Evolutionary conservation across 177 flowering plant species (phyloP), one percentile per base, ranked within the genome.

Genomic region (Vitis hybrid): DNA sequence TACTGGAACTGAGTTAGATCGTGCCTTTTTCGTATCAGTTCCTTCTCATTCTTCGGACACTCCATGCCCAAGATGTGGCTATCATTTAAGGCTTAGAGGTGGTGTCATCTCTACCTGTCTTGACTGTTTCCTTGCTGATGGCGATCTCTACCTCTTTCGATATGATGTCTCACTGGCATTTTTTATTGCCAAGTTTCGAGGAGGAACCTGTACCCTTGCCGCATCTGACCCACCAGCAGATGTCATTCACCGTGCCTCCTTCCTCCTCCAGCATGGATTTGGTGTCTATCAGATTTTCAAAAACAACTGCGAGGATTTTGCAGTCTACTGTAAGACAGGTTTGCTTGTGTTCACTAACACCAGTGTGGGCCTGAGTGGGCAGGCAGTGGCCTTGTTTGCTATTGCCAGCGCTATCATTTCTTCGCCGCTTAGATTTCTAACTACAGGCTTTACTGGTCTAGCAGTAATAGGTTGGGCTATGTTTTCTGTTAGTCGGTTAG

Each of bases 251-350:
- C 87, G 89, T 45, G 89, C 89, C 26, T 64, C 68, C 21, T 86
- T 62, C 68, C 87, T 88, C 22, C 84, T 88, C 12, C 51, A 79
- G 66, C 86, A 88, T 58, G 91, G 91, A 21, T 88, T 88, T 72
- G 91, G 91, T 14, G 76, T 31, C 13, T 88, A 88, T 74, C 51
- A 88, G 66, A 50, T 88, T 15, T 88, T 86, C 82, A 84, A 77
- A 77, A 88, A 88, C 80, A 88, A 88, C 80, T 88, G 91, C 45
- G 91, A 88, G 70, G 91, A 88, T 67, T 86, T 88, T 72, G 88
- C 91, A 2, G 81, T 86, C 62, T 88, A 88, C 71, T 88, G 89
- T 73, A 88, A 86, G 78, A 88, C 91, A 8, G 88, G 87, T 19
- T 62, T 80, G 60, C 84, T 84, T 51, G 81, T 87, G 19, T 53